Conservation (phyloP, 768 basidiomycete species). For the Thelephora aurantiotincta region DNA sequence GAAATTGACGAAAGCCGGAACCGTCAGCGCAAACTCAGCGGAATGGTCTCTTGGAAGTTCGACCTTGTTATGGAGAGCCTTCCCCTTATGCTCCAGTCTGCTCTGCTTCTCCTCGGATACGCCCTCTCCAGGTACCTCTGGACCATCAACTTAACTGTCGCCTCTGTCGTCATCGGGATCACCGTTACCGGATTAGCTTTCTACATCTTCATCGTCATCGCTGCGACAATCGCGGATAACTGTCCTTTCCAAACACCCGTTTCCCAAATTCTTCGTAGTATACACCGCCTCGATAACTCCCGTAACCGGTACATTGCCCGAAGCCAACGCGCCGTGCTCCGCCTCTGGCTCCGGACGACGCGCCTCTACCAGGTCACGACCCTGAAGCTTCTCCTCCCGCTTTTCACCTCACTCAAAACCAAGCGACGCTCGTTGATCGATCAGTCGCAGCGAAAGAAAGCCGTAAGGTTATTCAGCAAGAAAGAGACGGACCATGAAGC, state of each 20-base stretch:
- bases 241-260: not conserved
- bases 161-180: constrained; percentile 3
- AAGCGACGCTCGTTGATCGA: too few relatives aligned
- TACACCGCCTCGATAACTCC: too few relatives aligned
- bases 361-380: too few relatives aligned
- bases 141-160: constrained; percentile 4
- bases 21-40: constrained; percentile 8
- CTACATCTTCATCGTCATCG: constrained; percentile 3
- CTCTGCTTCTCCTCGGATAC: constrained; percentile 9
- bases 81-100: constrained; percentile 7
- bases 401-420: too few relatives aligned
- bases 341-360: too few relatives aligned
- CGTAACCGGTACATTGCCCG: too few relatives aligned
- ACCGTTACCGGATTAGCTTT: constrained; percentile 1
- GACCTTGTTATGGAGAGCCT: constrained; percentile 5
- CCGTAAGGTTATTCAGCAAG: too few relatives aligned
- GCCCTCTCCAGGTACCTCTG: constrained; percentile 5
- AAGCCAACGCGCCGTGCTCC: too few relatives aligned
- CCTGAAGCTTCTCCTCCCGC: too few relatives aligned
- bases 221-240: not conserved
- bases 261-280: not conserved
- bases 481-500: constrained; percentile 1
- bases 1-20: constrained; percentile 7
- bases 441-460: too few relatives aligned
- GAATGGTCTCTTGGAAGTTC: constrained; percentile 9